phyloP scores from a whole-genome alignment of 192 early-diverging fungal species.

The Gryganskiella cystojenkinii region DNA sequence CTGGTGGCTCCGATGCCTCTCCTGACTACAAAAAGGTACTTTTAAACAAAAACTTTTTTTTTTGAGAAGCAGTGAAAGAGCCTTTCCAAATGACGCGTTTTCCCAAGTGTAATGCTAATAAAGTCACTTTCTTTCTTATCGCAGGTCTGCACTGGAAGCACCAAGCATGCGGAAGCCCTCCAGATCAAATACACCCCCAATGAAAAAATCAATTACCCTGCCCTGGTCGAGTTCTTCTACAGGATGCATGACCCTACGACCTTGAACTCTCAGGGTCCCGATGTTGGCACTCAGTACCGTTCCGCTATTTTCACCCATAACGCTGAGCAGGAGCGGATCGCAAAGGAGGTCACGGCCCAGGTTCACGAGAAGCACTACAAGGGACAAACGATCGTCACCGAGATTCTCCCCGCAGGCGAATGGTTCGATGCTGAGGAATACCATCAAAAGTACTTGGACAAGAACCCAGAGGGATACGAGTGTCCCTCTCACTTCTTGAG shows the following conservation, averaged over 20 bases:
- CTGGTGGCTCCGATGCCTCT: conserved; percentile 41
- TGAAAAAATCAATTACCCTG: conserved; percentile 73
- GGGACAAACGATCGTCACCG: conserved; percentile 68
- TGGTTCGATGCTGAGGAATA: conserved; percentile 89
- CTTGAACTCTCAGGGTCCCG: conserved; percentile 84
- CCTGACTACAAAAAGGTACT: conserved; percentile 50
- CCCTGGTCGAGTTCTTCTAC: conserved; percentile 86
- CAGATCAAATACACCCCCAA: conserved; percentile 80
- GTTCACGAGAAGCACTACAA: conserved; percentile 72
- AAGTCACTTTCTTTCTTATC: background rate
- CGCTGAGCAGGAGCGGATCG: conserved; percentile 75
- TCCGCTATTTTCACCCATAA: conserved; percentile 88
- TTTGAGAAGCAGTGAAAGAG: too few relatives aligned
- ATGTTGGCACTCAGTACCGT: conserved; percentile 89
- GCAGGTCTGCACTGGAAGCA: conserved; percentile 75
- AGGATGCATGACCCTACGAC: conserved; percentile 90
- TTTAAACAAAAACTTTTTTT: too few relatives aligned
- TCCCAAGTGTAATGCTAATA: background rate
- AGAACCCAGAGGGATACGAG: conserved; percentile 83
- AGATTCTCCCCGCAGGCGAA: conserved; percentile 72
- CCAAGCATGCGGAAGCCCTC: conserved; percentile 87
- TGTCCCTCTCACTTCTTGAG: conserved; percentile 52
- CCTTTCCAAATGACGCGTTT: too few relatives aligned
- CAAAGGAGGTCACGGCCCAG: conserved; percentile 76
- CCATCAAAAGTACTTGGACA: conserved; percentile 81